Evolutionary conservation across 331 rosid species (phyloP), one percentile per base, ranked within the genome.

Genomic region (Malus hybrid): DNA sequence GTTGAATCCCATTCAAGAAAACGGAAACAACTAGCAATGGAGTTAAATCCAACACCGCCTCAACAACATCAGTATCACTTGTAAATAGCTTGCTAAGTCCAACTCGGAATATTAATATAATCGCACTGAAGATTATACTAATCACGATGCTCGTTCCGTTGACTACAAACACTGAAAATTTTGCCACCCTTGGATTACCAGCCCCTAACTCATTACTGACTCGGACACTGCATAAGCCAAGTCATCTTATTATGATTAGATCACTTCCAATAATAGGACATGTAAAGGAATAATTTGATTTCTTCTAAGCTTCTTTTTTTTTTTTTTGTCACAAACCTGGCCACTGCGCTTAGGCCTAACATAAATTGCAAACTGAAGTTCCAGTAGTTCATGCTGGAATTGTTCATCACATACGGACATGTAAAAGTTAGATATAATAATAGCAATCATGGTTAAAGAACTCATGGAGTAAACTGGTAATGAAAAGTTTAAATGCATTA

Each of bases 131-230:
- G 20, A 81, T 65, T 69, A 82, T 48, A 46, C 97, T 92, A 57
- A 89, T 81, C 18, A 88, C 65, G 76, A 88, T 71, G 89, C 96
- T 88, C 6, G 89, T 89, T 26, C 87, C 93, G 42, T 32, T 86
- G 77, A 92, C 96, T 14, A 92, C 89, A 3, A 84, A 71, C 20
- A 92, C 97, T 19, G 90, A 75, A 68, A 92, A 78, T 76, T 88
- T 89, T 46, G 96, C 89, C n/a, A 92, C 82, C 72, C 81, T 88
- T 56, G 96, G 89, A 82, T 92, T 84, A 5, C 86, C 86, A 70
- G 89, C 91, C 62, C 94, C 97, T 56, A 91, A 71, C 80, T 91
- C 97, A 75, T 91, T 89, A 80, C 96, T 88, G 15, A 92, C 84
- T 55, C 97, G 84, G 34, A 89, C 77, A 67, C 97, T 91, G 87